Base-by-base conservation (phyloP, 2,329 filamentous ascomycete species). In the Sclerotiophoma versabilis region DNA sequence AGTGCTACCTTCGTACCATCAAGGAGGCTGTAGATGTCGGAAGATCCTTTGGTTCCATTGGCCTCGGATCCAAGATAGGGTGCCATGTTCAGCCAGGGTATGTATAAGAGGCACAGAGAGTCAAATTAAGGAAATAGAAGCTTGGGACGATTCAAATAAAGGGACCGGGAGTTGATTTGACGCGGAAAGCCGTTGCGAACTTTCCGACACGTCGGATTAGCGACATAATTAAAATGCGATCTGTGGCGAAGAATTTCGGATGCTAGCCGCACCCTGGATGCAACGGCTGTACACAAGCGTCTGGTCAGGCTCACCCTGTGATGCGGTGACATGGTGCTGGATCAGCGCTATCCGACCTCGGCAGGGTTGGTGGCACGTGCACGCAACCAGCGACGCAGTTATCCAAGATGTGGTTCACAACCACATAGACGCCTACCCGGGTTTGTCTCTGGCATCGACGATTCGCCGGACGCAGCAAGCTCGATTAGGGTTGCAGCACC, bases 1-100 rank as follows among this genome's bases (percentile, higher is more conserved):
- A 77, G 59, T 2, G 73, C 70, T 23, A 59, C 50, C 10, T 64
- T 65, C 2, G 75, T 75, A 49, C 74, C 74, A 9, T 65, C 44
- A 10, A 75, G 62, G 44, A 77, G 64, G 6, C 64, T 68, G 49
- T 73, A 73, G 14, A 32, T 17, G 14, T 62, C 37, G 12, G 49
- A 22, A 20, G 55, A 26, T 5, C 52, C 63, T 42, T 63, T 61
- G 25, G 52, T 38, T 15, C 15, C 44, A 19, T 22, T 34, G 11
- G 41, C 39, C 1, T 65, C 60, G 27, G 57, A 38, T 54, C 64
- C 70, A 30, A 72, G 53, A 46, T 64, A 72, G 22, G 68, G 69
- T 41, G 65, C 55, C 70, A 72, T 74, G 6, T 27, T 62, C 3
- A 44, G 29, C 44, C 17, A 49, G 33, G 44, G 14, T n/a, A 45